Evolutionary conservation across 2,329 filamentous ascomycete genomes (phyloP).

Genomic region (Aspergillus intermedius): DNA sequence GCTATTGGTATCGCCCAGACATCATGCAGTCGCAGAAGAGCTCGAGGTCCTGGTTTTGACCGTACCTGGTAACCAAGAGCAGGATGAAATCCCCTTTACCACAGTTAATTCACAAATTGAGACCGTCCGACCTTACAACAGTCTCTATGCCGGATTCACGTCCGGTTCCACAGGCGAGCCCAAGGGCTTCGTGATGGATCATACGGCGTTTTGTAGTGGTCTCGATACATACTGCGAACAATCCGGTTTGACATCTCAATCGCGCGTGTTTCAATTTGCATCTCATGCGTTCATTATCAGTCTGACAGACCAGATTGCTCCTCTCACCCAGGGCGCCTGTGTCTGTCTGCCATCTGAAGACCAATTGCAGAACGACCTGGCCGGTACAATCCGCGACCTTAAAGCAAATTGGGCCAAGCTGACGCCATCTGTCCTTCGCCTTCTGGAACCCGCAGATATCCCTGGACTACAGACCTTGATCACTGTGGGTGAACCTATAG

Average conservation of each 20-base stretch:
- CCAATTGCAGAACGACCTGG: constrained; percentile 36
- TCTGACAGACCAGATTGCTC: constrained; percentile 27
- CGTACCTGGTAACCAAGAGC: too few relatives aligned
- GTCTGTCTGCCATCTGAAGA: constrained; percentile 40
- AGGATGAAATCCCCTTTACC: too few relatives aligned
- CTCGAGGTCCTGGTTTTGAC: too few relatives aligned
- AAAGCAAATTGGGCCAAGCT: constrained; percentile 45
- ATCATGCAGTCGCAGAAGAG: too few relatives aligned
- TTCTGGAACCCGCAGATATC: constrained; percentile 16
- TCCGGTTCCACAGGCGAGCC: constrained; percentile 17
- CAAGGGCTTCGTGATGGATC: constrained; percentile 15
- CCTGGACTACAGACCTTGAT: constrained; percentile 30
- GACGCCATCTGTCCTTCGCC: constrained; percentile 48
- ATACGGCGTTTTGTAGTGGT: constrained; percentile 6
- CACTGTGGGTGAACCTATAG: constrained; percentile 27
- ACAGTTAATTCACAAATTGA: too few relatives aligned
- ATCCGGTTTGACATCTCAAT: constrained; percentile 6
- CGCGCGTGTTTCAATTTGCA: constrained; percentile 28
- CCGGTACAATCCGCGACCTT: constrained; percentile 7
- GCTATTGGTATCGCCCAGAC: too few relatives aligned
- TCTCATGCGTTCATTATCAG: constrained; percentile 37
- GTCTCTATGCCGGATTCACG: constrained; percentile 8
- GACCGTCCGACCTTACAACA: too few relatives aligned
- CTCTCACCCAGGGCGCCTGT: constrained; percentile 36
- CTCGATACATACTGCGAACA: constrained; percentile 5